Evolutionary conservation across 768 basidiomycete genomes (phyloP).

Genomic region (Holtermannia corniformis): DNA sequence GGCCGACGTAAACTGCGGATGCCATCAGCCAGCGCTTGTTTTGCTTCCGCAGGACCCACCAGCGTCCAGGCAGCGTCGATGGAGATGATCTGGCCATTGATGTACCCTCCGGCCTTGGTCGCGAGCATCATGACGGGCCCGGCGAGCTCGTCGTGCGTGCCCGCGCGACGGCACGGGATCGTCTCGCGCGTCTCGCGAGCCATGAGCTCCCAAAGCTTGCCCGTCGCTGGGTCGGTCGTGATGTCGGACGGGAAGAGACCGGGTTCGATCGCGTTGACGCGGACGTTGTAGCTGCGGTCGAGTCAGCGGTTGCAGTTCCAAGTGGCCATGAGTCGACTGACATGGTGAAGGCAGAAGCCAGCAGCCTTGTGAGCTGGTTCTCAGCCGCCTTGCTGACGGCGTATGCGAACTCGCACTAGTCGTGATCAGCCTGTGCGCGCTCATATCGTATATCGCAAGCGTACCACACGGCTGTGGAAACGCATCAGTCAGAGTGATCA

Average conservation of each 20-base stretch:
- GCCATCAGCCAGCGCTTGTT: not conserved
- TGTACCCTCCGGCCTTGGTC: conserved; percentile 27
- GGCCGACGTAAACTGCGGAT: not conserved
- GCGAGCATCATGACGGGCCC: conserved; percentile 34
- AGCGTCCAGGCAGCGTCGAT: conserved; percentile 28
- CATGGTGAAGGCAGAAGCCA: not conserved
- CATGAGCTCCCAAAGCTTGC: conserved; percentile 6
- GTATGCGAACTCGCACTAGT: conserved; percentile 26
- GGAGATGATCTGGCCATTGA: conserved; percentile 19
- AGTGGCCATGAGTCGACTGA: not conserved
- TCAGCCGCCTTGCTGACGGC: conserved; percentile 31
- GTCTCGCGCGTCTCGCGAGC: conserved; percentile 8
- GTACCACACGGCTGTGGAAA: too few relatives aligned
- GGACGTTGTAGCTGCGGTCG: conserved; percentile 29
- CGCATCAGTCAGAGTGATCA: too few relatives aligned
- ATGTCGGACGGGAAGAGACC: conserved; percentile 25
- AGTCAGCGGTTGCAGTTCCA: conserved; percentile 15
- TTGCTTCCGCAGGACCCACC: conserved; percentile 6
- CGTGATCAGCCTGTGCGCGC: too few relatives aligned
- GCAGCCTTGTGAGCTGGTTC: conserved; percentile 1
- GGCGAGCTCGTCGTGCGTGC: conserved; percentile 26
- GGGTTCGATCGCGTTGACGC: conserved; percentile 31
- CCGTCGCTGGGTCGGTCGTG: conserved; percentile 9
- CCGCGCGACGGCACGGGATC: conserved; percentile 24
- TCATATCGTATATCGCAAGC: too few relatives aligned